Base-by-base conservation (phyloP, 331 rosid genomes). In the Rosa hybrid region DNA sequence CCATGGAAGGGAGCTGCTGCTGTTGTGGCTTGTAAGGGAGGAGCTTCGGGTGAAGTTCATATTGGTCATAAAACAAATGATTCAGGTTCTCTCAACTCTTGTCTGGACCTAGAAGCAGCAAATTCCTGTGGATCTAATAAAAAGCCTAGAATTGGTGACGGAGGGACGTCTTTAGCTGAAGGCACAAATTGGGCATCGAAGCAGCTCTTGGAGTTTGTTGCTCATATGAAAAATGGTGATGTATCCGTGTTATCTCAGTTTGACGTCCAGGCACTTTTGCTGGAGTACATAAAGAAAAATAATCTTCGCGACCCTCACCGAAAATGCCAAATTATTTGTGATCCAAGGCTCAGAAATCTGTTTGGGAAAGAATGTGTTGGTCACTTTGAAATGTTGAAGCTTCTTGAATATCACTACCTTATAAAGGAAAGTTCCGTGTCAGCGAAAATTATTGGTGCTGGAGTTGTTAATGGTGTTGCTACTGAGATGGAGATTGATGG, bases 161-260 rank as follows among this genome's bases (percentile, higher is more conserved):
- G 73, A 8, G 60, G 49, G 53, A 72, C 59, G 75, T 82, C 82
- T 83, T 44, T 79, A 53, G 82, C 82, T 42, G 90, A 84, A 83
- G 84, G 90, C 82, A 73, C 86, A 34, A 80, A 54, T 64, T 96
- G 99, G 99, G 99, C 98, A 74, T 81, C 97, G 8, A 89, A 88
- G 75, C 98, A 89, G 87, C 97, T 96, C 77, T 82, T 93, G 82
- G 97, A 93, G 85, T 93, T 96, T 86, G 99, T 96, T 87, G 86
- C 93, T 21, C 91, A 93, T 78, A 84, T 93, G 94, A 91, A 82
- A 87, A 88, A 90, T 86, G 98, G 98, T 38, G 94, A 93, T 78
- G 84, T 84, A 21, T 86, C 98, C 38, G 74, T 77, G 67, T 75
- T 89, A 79, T 78, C 98, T 25, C 96, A 84, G 84, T 90, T 80